These are phyloP conservation scores for Colletotrichum karsti DNA, from an alignment of 2,329 filamentous ascomycete genomes.

Conservation along the genomic window DNA sequence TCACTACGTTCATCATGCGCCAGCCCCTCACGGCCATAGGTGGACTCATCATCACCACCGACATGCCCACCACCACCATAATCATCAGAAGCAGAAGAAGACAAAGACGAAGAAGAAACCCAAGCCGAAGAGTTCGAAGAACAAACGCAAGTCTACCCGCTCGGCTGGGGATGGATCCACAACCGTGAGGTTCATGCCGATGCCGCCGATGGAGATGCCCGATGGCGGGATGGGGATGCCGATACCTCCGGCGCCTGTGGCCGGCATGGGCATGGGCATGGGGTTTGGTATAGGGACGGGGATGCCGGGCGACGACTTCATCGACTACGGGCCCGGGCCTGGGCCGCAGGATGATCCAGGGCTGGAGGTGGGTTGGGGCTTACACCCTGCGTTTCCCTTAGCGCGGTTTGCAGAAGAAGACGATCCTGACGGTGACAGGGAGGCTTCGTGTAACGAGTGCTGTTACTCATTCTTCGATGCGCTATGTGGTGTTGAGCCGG, in stretches of 20 bases:
- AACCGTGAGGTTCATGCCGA: constrained; percentile 1
- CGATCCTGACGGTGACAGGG: background rate
- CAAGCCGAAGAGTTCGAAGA: background rate
- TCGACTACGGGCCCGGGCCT: constrained; percentile 22
- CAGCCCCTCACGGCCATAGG: background rate
- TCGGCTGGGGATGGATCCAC: background rate
- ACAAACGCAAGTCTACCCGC: background rate
- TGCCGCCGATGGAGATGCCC: constrained; percentile 10
- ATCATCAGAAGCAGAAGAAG: background rate
- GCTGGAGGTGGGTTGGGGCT: constrained; percentile 6
- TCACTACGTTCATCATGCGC: background rate
- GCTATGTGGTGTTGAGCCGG: constrained; percentile 2
- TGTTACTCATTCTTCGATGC: constrained; percentile 11
- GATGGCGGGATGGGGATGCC: background rate
- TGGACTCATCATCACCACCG: constrained; percentile 19
- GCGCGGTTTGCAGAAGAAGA: background rate
- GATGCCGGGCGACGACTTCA: constrained; percentile 15
- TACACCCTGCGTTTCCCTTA: background rate
- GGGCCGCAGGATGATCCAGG: constrained; percentile 8
- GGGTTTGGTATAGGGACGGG: background rate
- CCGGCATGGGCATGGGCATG: background rate
- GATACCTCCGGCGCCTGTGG: background rate
- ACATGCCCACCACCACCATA: background rate
- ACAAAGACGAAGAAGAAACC: background rate
- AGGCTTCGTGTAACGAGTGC: background rate